A percentile compares a stretch with the other conserved stretches of the same genome.
phyloP scores from a whole-genome alignment of 1,284 basidiomycete genomes.

The Porodaedalea pini region DNA sequence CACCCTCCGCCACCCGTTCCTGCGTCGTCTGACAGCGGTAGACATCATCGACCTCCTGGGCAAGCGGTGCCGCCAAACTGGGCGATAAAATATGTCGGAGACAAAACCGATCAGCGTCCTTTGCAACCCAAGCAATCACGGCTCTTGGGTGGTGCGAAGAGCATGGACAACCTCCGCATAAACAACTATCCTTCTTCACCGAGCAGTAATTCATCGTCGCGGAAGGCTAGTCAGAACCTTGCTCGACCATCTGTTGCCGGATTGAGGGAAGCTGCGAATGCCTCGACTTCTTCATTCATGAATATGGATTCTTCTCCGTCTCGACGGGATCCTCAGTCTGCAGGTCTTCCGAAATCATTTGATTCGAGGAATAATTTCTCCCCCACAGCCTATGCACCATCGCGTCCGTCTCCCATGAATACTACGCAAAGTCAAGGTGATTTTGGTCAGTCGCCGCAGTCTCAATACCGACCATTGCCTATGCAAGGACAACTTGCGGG shows the following conservation, averaged over 20 bases:
- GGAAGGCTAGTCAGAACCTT: slow-evolving; percentile 13
- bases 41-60: slow-evolving; percentile 10
- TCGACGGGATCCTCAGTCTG: slow-evolving; percentile 17
- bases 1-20: slow-evolving; percentile 16
- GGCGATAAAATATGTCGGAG: slow-evolving; percentile 31
- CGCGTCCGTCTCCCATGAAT: slow-evolving; percentile 11
- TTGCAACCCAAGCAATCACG: slow-evolving; percentile 28
- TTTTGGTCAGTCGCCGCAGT: slow-evolving; percentile 2
- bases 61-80: slow-evolving; percentile 16
- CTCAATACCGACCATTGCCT: slow-evolving; percentile 35
- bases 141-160: slow-evolving; percentile 42
- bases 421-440: slow-evolving; percentile 16
- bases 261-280: slow-evolving; percentile 14
- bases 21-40: not conserved
- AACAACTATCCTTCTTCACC: slow-evolving; percentile 32
- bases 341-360: slow-evolving; percentile 15
- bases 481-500: slow-evolving; percentile 31
- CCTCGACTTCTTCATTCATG: slow-evolving; percentile 14
- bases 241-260: slow-evolving; percentile 13
- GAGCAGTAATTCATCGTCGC: slow-evolving; percentile 37
- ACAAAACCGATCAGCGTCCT: slow-evolving; percentile 28
- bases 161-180: slow-evolving; percentile 53
- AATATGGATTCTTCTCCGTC: slow-evolving; percentile 18
- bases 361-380: slow-evolving; percentile 18
- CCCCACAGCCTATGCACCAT: slow-evolving; percentile 14